These are phyloP conservation scores for Fraxinus cuspidata DNA, from an alignment of 257 asterid species.

Conservation along the genomic window DNA sequence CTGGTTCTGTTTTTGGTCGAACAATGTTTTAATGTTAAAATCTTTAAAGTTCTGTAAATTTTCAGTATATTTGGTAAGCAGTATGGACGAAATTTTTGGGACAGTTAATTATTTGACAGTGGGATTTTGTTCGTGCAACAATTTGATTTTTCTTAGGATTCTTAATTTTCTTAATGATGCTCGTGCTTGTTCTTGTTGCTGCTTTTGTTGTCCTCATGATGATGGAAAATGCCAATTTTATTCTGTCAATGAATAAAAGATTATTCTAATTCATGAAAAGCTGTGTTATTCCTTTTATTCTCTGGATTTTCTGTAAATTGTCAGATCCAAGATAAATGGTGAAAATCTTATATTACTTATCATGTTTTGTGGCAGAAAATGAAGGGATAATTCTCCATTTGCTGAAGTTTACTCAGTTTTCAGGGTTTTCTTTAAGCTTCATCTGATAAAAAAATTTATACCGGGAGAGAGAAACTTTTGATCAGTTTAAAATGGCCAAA, in stretches of 20 bases:
- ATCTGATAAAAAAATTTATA: not conserved
- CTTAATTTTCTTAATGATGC: not conserved
- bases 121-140: not conserved
- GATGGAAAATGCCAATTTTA: slow-evolving; percentile 27
- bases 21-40: not conserved
- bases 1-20: not conserved
- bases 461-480: slow-evolving; percentile 13
- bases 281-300: slow-evolving; percentile 28
- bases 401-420: slow-evolving; percentile 34
- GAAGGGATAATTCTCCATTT: slow-evolving; percentile 27
- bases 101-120: not conserved
- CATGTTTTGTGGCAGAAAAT: slow-evolving; percentile 42
- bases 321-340: slow-evolving; percentile 57
- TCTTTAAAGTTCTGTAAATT: no score
- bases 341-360: slow-evolving; percentile 23
- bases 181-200: slow-evolving; percentile 24
- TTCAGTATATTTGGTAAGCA: not conserved
- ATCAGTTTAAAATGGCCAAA: slow-evolving; percentile 36
- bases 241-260: slow-evolving; percentile 29
- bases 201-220: slow-evolving; percentile 36
- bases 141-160: not conserved
- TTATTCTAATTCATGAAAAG: slow-evolving; percentile 39
- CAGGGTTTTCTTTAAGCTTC: slow-evolving; percentile 15
- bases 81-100: not conserved
- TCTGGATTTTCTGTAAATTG: slow-evolving; percentile 19